Evolutionary conservation across 2,329 filamentous ascomycete species (phyloP).

Genomic region (Malbranchea cinnamomea): DNA sequence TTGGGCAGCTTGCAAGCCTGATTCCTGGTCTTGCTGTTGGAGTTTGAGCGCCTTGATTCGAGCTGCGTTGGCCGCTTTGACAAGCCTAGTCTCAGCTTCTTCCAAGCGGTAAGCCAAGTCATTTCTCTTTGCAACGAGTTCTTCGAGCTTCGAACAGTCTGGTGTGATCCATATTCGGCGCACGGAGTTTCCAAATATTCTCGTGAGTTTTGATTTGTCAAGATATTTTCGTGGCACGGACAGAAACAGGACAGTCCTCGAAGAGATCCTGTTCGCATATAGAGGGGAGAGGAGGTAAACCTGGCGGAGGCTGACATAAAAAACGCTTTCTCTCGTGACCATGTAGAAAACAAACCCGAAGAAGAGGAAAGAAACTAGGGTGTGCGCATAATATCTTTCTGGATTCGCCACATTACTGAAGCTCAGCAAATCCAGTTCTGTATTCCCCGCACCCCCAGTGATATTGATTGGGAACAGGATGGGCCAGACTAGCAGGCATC

Average conservation of each 20-base stretch:
- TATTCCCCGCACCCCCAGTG: slow-evolving; percentile 55
- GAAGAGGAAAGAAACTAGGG: slow-evolving; percentile 61
- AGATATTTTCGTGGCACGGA: slow-evolving; percentile 68
- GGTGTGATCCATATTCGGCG: slow-evolving; percentile 69
- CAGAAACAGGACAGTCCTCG: slow-evolving; percentile 75
- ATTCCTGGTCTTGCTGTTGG: slow-evolving; percentile 12
- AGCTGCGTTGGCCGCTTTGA: slow-evolving; percentile 59
- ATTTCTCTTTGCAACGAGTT: slow-evolving; percentile 66
- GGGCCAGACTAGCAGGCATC: slow-evolving; percentile 73
- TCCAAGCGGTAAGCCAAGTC: slow-evolving; percentile 66
- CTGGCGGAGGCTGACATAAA: slow-evolving; percentile 80
- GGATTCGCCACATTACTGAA: slow-evolving; percentile 58
- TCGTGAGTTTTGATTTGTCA: slow-evolving; percentile 56
- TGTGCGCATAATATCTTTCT: slow-evolving; percentile 64
- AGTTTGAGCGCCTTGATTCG: slow-evolving; percentile 44
- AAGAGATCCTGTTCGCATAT: slow-evolving; percentile 72
- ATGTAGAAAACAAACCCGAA: slow-evolving; percentile 80
- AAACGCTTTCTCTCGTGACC: slow-evolving; percentile 74
- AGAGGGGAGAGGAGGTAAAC: slow-evolving; percentile 76
- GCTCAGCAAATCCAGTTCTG: slow-evolving; percentile 61
- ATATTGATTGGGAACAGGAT: slow-evolving; percentile 76
- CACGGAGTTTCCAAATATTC: slow-evolving; percentile 70
- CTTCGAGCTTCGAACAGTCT: slow-evolving; percentile 59
- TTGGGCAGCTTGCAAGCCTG: slow-evolving; percentile 17
- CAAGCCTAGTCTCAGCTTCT: slow-evolving; percentile 70